Evolutionary conservation across 2,329 filamentous ascomycete genomes (phyloP).

Genomic region (Neocatenulostroma microsporum): DNA sequence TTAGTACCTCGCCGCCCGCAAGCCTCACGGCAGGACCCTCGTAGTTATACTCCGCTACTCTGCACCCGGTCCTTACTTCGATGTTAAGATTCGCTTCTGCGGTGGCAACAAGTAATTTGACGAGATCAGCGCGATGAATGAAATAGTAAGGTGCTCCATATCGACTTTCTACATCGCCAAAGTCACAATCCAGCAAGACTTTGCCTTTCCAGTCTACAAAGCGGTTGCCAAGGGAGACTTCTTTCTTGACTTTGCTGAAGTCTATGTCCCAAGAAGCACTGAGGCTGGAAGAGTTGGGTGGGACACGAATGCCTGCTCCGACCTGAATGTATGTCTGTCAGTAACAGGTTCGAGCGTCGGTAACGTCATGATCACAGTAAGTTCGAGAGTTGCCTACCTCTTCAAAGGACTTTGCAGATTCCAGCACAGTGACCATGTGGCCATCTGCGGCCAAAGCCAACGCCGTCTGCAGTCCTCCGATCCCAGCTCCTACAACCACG

Average conservation of each 20-base stretch:
- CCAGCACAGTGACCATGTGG: conserved; percentile 31
- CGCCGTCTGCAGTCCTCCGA: conserved; percentile 9
- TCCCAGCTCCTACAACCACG: conserved; percentile 9
- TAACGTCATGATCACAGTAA: too few relatives aligned
- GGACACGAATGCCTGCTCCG: conserved; percentile 18
- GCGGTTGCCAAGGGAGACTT: conserved; percentile 21
- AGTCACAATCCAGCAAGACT: conserved; percentile 18
- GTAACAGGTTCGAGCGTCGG: too few relatives aligned
- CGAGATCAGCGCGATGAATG: conserved; percentile 27
- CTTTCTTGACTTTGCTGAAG: conserved; percentile 21
- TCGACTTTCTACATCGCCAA: conserved; percentile 15
- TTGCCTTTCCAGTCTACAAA: conserved; percentile 27
- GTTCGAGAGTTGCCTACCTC: conserved; percentile 30
- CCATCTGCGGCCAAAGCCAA: conserved; percentile 7
- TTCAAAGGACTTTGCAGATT: conserved; percentile 31
- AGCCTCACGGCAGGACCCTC: conserved; percentile 18
- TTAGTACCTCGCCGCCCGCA: conserved; percentile 12
- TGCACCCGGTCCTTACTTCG: conserved; percentile 15
- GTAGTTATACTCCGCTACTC: conserved; percentile 22
- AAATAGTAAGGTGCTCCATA: conserved; percentile 28
- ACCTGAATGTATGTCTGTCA: conserved; percentile 7
- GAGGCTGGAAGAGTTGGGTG: conserved; percentile 31
- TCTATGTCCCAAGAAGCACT: conserved; percentile 32
- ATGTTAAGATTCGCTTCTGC: conserved; percentile 12
- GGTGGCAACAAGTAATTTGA: conserved; percentile 17